Evolutionary conservation across 768 basidiomycete species (phyloP).

Genomic region (Fibroporia radiculosa): DNA sequence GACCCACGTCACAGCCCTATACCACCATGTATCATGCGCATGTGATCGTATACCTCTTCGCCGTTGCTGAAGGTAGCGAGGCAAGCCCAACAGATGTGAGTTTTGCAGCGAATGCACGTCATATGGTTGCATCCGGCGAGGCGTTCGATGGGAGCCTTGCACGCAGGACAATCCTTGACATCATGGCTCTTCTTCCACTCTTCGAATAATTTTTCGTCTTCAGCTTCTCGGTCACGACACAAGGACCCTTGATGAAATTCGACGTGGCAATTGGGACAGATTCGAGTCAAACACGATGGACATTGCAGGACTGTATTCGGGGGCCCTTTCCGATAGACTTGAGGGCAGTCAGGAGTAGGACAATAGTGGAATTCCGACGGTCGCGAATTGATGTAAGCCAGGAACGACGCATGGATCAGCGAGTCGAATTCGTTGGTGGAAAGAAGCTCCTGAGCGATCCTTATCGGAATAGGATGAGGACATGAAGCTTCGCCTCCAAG

Average conservation of each 20-base stretch:
- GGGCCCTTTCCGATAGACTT: slow-evolving; percentile 57
- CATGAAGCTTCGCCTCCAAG: slow-evolving; percentile 61
- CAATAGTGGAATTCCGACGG: slow-evolving; percentile 64
- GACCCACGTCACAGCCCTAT: slow-evolving; percentile 38
- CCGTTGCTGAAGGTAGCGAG: slow-evolving; percentile 60
- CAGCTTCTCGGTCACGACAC: slow-evolving; percentile 51
- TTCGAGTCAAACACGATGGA: slow-evolving; percentile 61
- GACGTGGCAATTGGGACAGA: slow-evolving; percentile 55
- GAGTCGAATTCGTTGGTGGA: slow-evolving; percentile 44
- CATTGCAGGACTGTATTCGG: slow-evolving; percentile 52
- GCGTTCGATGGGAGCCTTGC: slow-evolving; percentile 64
- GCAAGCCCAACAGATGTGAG: slow-evolving; percentile 81
- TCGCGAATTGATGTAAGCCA: slow-evolving; percentile 50
- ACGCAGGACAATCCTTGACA: slow-evolving; percentile 71
- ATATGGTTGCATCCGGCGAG: slow-evolving; percentile 78
- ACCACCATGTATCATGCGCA: slow-evolving; percentile 59
- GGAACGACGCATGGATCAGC: slow-evolving; percentile 51
- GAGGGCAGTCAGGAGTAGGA: slow-evolving; percentile 71
- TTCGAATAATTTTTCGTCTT: slow-evolving; percentile 46
- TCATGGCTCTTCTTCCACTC: slow-evolving; percentile 57
- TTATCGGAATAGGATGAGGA: slow-evolving; percentile 44
- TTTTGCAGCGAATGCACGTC: slow-evolving; percentile 65
- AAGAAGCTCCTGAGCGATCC: slow-evolving; percentile 42
- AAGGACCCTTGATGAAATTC: slow-evolving; percentile 58
- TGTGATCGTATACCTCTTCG: slow-evolving; percentile 71